Percentiles rank a stretch among this genome's conserved stretches.
These are phyloP conservation scores for Gossypium sturtianum DNA, from an alignment of 345 rosid genomes.

Conservation along the genomic window DNA sequence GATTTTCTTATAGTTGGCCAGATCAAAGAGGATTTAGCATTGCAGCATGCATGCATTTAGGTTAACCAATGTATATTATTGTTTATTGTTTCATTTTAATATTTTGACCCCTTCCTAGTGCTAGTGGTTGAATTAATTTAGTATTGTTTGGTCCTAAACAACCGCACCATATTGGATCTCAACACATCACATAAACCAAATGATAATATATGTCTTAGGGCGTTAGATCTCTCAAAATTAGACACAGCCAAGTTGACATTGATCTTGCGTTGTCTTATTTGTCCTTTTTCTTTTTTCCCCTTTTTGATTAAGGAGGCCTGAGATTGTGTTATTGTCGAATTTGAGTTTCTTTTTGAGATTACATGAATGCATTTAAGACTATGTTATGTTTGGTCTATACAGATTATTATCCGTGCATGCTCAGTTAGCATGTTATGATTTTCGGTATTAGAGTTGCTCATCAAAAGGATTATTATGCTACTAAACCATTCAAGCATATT, in stretches of 20 bases:
- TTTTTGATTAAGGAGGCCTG: too few species aligned
- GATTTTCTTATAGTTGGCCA: constrained; percentile 19
- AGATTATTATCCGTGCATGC: too few species aligned
- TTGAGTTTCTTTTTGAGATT: too few species aligned
- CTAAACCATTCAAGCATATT: background rate
- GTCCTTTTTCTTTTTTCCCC: too few species aligned
- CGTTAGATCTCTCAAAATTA: background rate
- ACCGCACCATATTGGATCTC: background rate
- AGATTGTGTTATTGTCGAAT: too few species aligned
- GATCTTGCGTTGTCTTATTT: too few species aligned
- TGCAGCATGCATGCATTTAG: constrained; percentile 20
- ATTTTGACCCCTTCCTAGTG: constrained; percentile 12
- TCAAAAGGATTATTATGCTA: background rate
- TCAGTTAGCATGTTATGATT: too few species aligned
- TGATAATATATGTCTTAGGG: background rate
- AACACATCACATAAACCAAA: too few species aligned
- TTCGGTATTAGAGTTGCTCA: background rate
- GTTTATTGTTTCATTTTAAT: background rate
- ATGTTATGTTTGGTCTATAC: too few species aligned
- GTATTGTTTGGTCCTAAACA: background rate
- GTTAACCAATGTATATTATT: constrained; percentile 31
- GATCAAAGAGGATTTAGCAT: constrained; percentile 23
- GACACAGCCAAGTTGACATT: too few species aligned
- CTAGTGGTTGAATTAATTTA: background rate
- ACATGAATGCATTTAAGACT: too few species aligned